Percentiles rank a stretch among this genome's conserved stretches.
Evolutionary conservation across 2,329 filamentous ascomycete species (phyloP).

Genomic region (Ambrosiella xylebori): DNA sequence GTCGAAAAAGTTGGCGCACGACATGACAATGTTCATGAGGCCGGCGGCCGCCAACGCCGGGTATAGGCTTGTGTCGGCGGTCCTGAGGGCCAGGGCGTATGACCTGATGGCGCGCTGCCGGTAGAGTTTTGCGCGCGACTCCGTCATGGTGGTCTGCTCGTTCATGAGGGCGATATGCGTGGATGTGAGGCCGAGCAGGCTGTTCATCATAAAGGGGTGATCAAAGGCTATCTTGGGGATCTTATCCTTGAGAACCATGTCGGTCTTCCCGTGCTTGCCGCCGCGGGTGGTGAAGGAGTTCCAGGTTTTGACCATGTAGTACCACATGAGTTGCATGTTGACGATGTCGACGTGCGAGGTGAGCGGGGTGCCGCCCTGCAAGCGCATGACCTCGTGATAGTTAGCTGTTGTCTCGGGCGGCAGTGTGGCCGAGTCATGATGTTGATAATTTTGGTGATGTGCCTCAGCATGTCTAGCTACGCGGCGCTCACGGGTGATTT

Average conservation of each 20-base stretch:
- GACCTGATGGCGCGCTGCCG: conserved; percentile 32
- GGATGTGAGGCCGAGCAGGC: conserved; percentile 33
- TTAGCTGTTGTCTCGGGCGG: background rate
- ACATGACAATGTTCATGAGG: conserved; percentile 32
- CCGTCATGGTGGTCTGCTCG: conserved; percentile 24
- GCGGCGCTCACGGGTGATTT: background rate
- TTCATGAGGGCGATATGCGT: conserved; percentile 29
- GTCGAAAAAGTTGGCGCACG: conserved; percentile 34
- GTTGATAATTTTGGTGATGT: too few relatives aligned
- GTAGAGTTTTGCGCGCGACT: conserved; percentile 26
- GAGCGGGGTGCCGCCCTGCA: background rate
- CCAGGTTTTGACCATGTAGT: conserved; percentile 32
- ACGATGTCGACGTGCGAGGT: conserved; percentile 18
- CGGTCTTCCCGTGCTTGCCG: conserved; percentile 20
- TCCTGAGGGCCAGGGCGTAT: conserved; percentile 34
- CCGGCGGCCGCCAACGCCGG: conserved; percentile 35
- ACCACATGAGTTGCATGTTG: conserved; percentile 40
- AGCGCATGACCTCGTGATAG: background rate
- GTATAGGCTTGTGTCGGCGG: conserved; percentile 27
- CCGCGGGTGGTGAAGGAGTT: conserved; percentile 28
- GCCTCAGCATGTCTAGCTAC: too few relatives aligned
- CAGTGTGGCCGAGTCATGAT: background rate
- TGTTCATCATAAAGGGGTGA: conserved; percentile 37
- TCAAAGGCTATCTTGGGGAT: conserved; percentile 34
- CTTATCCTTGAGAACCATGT: conserved; percentile 28